Conservation (phyloP, 192 early-diverging fungal species). For the Linnemannia schmuckeri region DNA sequence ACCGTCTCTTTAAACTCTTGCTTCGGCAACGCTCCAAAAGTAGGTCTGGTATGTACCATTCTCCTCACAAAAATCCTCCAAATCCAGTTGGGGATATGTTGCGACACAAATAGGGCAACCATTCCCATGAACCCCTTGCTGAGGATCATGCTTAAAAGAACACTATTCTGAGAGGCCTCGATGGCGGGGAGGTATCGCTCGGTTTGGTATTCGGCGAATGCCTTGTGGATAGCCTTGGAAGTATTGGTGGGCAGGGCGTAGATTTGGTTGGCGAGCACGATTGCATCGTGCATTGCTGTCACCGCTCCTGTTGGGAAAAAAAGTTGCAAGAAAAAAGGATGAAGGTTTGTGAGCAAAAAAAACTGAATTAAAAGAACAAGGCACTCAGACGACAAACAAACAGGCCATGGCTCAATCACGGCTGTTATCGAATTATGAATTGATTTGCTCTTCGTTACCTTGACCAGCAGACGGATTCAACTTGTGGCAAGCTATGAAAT, state of each 20-base stretch:
- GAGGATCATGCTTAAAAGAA: background rate
- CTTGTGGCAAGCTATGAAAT: background rate
- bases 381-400: background rate
- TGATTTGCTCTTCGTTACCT: background rate
- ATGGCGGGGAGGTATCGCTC: conserved; percentile 6
- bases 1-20: no score
- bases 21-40: no score
- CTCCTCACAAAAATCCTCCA: no score
- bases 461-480: background rate
- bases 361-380: background rate
- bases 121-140: background rate
- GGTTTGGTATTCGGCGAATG: conserved; percentile 2
- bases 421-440: no score
- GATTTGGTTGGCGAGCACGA: conserved; percentile 15
- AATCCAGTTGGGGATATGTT: no score
- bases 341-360: background rate
- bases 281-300: conserved; percentile 14
- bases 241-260: background rate
- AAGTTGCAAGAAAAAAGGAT: background rate
- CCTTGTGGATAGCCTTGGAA: background rate
- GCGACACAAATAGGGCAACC: no score
- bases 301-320: background rate
- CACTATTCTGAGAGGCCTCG: background rate
- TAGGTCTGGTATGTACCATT: no score
- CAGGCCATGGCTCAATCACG: no score